Evolutionary conservation across 73 alveolate genomes (phyloP).

Genomic region (Paramecium bursaria): DNA sequence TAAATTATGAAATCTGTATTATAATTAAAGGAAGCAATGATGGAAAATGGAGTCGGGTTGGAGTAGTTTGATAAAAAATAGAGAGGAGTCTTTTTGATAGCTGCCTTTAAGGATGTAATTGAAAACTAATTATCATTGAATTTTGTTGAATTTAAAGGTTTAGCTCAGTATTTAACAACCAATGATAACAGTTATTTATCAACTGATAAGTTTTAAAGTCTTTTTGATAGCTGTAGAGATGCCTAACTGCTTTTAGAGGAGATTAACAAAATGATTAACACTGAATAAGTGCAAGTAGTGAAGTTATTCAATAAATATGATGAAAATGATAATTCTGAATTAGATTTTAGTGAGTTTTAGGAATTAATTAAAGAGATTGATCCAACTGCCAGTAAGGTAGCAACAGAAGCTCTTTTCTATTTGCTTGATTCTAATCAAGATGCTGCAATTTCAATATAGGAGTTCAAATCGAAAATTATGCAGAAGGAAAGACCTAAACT

Average conservation of each 20-base stretch:
- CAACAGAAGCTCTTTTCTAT: background rate
- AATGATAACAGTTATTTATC: background rate
- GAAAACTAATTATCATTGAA: background rate
- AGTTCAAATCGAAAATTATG: slow-evolving; percentile 18
- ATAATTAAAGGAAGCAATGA: slow-evolving; percentile 14
- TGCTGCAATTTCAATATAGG: slow-evolving; percentile 7
- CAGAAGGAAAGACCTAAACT: slow-evolving; percentile 28
- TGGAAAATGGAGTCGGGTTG: background rate
- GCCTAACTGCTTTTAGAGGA: background rate
- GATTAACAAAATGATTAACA: background rate
- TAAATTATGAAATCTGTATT: slow-evolving; percentile 30
- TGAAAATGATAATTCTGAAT: slow-evolving; percentile 25
- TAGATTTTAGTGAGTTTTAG: slow-evolving; percentile 7
- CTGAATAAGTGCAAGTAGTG: background rate
- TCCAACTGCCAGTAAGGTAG: background rate
- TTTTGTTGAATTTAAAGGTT: slow-evolving; percentile 1
- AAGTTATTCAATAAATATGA: slow-evolving; percentile 40
- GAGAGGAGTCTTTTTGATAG: background rate
- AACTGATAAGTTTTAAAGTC: background rate
- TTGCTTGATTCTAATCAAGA: slow-evolving; percentile 26
- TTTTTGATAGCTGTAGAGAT: slow-evolving; percentile 2
- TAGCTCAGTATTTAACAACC: slow-evolving; percentile 12
- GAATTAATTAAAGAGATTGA: slow-evolving; percentile 23
- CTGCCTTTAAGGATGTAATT: slow-evolving; percentile 37
- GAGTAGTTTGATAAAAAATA: slow-evolving; percentile 28